phyloP scores from a whole-genome alignment of 371 early-diverging fungal species.

The Parasitella parasitica region DNA sequence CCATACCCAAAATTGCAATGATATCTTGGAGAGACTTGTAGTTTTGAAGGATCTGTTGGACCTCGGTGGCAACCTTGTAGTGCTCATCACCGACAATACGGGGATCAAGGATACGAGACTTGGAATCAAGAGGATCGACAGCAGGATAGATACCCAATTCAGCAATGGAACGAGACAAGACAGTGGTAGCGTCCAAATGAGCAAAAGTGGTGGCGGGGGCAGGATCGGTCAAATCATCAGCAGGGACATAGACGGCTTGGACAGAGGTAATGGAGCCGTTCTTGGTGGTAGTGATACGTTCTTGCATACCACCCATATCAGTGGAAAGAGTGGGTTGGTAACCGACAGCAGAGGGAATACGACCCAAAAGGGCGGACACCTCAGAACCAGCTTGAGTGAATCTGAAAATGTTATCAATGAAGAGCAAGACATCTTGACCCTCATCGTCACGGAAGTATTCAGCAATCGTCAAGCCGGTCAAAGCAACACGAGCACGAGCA shows the following conservation, averaged over 20 bases:
- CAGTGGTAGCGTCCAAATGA: slow-evolving; percentile 98
- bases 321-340: slow-evolving; percentile 97
- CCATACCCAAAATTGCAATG: slow-evolving; percentile 95
- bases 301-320: slow-evolving; percentile 98
- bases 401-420: slow-evolving; percentile 99
- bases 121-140: slow-evolving; percentile 96
- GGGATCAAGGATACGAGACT: slow-evolving; percentile 95
- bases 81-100: slow-evolving; percentile 94
- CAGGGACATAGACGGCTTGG: slow-evolving; percentile 97
- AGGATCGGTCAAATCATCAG: slow-evolving; percentile 99
- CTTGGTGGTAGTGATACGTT: slow-evolving; percentile 99
- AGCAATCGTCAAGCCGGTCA: slow-evolving; percentile 97
- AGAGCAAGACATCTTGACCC: slow-evolving; percentile 98
- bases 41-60: slow-evolving; percentile 92
- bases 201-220: slow-evolving; percentile 99
- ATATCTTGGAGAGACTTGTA: slow-evolving; percentile 97
- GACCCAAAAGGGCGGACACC: slow-evolving; percentile 96
- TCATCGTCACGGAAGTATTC: slow-evolving; percentile 99
- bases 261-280: slow-evolving; percentile 99
- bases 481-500: slow-evolving; percentile 96
- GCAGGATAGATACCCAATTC: slow-evolving; percentile 99
- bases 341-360: slow-evolving; percentile 99
- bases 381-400: slow-evolving; percentile 93
- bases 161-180: slow-evolving; percentile 96
- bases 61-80: slow-evolving; percentile 90